Evolutionary conservation across 1,284 basidiomycete genomes (phyloP).

Genomic region (Boletus semigastroideus): DNA sequence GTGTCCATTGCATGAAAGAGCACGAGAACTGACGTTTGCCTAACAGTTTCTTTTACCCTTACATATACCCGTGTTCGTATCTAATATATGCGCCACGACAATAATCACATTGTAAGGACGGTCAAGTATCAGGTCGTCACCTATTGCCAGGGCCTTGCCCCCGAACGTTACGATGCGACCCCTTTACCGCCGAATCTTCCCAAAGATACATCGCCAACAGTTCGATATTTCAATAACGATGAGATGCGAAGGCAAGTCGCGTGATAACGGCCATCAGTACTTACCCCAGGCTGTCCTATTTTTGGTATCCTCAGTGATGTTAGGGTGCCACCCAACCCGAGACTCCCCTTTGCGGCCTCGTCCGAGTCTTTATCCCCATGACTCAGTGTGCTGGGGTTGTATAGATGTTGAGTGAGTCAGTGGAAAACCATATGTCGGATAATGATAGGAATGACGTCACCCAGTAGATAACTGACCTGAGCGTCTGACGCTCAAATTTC

Average conservation of each 20-base stretch:
- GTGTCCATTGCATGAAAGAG: background rate
- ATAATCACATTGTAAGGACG: background rate
- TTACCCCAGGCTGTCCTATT: background rate
- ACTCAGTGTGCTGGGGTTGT: too few relatives aligned
- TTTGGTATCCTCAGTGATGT: background rate
- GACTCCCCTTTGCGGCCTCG: background rate
- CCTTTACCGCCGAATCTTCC: background rate
- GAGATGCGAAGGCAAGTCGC: background rate
- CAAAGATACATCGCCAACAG: too few relatives aligned
- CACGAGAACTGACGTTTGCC: background rate
- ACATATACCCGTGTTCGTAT: background rate
- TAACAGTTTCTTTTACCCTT: background rate
- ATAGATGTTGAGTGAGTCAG: too few relatives aligned
- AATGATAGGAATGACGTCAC: too few relatives aligned
- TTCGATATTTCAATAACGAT: background rate
- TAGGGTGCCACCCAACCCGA: background rate
- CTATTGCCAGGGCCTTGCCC: background rate
- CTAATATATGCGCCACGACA: background rate
- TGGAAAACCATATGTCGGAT: too few relatives aligned
- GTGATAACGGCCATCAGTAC: background rate
- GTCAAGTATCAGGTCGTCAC: background rate
- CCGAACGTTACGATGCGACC: too few relatives aligned
- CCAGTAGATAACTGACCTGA: too few relatives aligned
- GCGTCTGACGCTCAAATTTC: too few relatives aligned
- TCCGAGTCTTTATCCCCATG: too few relatives aligned